Conservation (phyloP, 1,284 basidiomycete genomes). For the Sanguinoderma infundibulare region DNA sequence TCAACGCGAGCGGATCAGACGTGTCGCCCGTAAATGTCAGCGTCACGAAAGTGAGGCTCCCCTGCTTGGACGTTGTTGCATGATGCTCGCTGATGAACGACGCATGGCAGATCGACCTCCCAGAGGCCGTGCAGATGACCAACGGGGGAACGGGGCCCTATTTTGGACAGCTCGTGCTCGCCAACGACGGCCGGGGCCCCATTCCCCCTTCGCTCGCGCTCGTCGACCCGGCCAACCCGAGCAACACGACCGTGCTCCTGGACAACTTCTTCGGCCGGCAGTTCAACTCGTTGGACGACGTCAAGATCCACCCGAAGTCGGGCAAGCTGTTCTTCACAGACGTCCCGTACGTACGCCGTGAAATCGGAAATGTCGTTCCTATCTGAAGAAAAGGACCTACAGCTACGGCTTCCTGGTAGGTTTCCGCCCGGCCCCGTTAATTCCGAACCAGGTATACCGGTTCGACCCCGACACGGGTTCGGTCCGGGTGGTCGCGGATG, state of each 20-base stretch:
- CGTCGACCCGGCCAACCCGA: slow-evolving; percentile 66
- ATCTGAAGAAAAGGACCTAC: neutral
- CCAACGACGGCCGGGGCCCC: slow-evolving; percentile 69
- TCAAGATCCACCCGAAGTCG: slow-evolving; percentile 62
- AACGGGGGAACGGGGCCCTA: slow-evolving; percentile 79
- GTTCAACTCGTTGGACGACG: slow-evolving; percentile 65
- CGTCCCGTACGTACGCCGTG: neutral
- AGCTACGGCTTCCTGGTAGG: slow-evolving; percentile 69
- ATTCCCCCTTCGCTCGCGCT: slow-evolving; percentile 66
- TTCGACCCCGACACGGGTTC: slow-evolving; percentile 67
- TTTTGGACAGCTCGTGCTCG: slow-evolving; percentile 63
- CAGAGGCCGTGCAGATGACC: slow-evolving; percentile 63
- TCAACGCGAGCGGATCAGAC: slow-evolving; percentile 33
- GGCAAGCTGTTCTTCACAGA: slow-evolving; percentile 35
- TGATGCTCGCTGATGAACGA: slow-evolving; percentile 30
- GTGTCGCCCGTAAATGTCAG: slow-evolving; percentile 53
- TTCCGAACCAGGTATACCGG: slow-evolving; percentile 78
- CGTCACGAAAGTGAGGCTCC: slow-evolving; percentile 50
- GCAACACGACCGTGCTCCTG: slow-evolving; percentile 37
- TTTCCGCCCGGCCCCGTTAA: slow-evolving; percentile 66
- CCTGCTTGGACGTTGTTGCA: slow-evolving; percentile 62
- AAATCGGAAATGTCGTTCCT: neutral
- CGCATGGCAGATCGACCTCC: slow-evolving; percentile 43
- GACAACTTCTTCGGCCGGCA: slow-evolving; percentile 67
- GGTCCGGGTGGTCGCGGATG: slow-evolving; percentile 75